These are phyloP conservation scores for Microdochium trichocladiopsis DNA, from an alignment of 2,329 filamentous ascomycete genomes.

Conservation along the genomic window DNA sequence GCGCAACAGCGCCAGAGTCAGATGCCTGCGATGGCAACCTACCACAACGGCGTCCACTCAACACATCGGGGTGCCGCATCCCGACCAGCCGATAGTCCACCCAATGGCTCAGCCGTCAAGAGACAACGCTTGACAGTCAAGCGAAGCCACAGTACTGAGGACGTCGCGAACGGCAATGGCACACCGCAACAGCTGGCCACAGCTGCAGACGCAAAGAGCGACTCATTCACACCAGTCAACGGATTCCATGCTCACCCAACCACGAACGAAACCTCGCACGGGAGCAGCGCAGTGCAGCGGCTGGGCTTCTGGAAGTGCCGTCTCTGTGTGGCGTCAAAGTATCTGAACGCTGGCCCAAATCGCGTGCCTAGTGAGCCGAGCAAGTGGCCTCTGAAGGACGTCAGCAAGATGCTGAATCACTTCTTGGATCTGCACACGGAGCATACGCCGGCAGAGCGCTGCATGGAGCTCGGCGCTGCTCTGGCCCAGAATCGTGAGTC, in stretches of 20 bases:
- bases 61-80: not conserved
- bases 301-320: conserved; percentile 40
- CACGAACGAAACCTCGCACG: not conserved
- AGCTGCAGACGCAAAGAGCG: conserved; percentile 2
- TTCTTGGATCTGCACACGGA: conserved; percentile 38
- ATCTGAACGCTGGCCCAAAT: conserved; percentile 28
- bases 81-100: not conserved
- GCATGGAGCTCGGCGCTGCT: conserved; percentile 32
- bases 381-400: conserved; percentile 39
- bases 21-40: not conserved
- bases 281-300: conserved; percentile 24
- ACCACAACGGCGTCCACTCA: not conserved
- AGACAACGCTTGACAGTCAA: not conserved
- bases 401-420: conserved; percentile 39
- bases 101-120: not conserved
- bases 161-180: not conserved
- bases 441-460: conserved; percentile 32
- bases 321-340: conserved; percentile 34
- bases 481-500: conserved; percentile 31
- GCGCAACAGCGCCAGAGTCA: conserved; percentile 13
- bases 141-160: not conserved
- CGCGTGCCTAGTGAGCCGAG: conserved; percentile 34
- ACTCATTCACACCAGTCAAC: conserved; percentile 6
- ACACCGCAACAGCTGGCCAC: conserved; percentile 2
- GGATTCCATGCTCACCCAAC: conserved; percentile 6